These are phyloP conservation scores for Sporothrix variecibatus DNA, from an alignment of 2,329 filamentous ascomycete species.

Conservation along the genomic window DNA sequence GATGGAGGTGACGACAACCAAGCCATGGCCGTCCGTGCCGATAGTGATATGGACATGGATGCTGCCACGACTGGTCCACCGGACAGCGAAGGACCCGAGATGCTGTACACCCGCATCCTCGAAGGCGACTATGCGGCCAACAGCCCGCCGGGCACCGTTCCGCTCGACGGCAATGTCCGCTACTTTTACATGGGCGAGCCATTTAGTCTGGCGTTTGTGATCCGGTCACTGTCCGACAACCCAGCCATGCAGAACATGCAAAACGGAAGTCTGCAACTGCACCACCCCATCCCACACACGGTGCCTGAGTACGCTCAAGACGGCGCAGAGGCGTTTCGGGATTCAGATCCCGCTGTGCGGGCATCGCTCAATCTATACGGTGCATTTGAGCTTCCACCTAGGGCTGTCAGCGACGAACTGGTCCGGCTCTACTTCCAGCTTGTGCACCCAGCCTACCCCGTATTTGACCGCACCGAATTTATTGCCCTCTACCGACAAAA, in stretches of 20 bases:
- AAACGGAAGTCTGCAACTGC: background rate
- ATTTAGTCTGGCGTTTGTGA: constrained; percentile 19
- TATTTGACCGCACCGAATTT: constrained; percentile 13
- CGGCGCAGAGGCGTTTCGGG: background rate
- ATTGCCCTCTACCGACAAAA: background rate
- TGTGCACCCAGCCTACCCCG: constrained; percentile 12
- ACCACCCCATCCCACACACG: constrained; percentile 20
- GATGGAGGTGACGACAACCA: background rate
- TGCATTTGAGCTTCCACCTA: background rate
- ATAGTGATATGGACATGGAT: background rate
- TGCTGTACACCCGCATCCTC: constrained; percentile 17
- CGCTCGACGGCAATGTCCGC: constrained; percentile 6
- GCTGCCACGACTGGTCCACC: background rate
- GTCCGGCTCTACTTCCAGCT: constrained; percentile 13
- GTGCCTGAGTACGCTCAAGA: constrained; percentile 15
- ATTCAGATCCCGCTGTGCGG: background rate
- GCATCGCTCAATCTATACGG: constrained; percentile 4
- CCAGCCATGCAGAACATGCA: constrained; percentile 7
- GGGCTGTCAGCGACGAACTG: constrained; percentile 6
- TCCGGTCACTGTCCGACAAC: constrained; percentile 14
- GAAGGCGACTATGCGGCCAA: constrained; percentile 5
- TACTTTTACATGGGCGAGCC: constrained; percentile 24
- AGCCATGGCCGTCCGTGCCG: background rate
- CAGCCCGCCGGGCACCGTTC: background rate
- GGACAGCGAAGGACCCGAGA: constrained; percentile 19